Evolutionary conservation across 768 basidiomycete genomes (phyloP).

Genomic region (Psilocybe azurescens): DNA sequence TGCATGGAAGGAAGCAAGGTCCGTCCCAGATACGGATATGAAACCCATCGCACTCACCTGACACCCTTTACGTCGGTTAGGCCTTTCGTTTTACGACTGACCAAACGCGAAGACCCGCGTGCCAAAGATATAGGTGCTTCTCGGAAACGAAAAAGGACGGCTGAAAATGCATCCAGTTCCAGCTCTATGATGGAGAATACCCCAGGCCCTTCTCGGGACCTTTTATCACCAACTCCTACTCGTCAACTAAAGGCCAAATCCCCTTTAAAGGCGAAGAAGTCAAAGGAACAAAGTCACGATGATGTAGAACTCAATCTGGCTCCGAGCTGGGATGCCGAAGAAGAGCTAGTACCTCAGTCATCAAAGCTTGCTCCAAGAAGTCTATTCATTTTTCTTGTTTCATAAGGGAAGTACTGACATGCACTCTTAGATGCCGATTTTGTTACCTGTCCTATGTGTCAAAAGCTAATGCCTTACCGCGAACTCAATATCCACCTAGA

Average conservation of each 20-base stretch:
- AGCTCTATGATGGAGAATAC: constrained; percentile 26
- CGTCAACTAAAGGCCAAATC: constrained; percentile 18
- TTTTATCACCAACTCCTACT: constrained; percentile 9
- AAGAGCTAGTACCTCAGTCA: constrained; percentile 14
- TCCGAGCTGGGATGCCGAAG: constrained; percentile 42
- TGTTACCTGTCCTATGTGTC: constrained; percentile 71
- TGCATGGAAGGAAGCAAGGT: constrained; percentile 81
- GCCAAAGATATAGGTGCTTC: constrained; percentile 20
- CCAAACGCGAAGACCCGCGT: constrained; percentile 35
- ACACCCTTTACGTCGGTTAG: constrained; percentile 33
- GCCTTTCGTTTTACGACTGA: constrained; percentile 46
- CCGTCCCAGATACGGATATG: constrained; percentile 15
- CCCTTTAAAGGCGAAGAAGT: constrained; percentile 25
- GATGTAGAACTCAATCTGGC: constrained; percentile 22
- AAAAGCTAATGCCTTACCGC: constrained; percentile 45
- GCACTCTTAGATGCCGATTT: constrained; percentile 37
- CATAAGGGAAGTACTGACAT: constrained; percentile 2
- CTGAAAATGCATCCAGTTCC: constrained; percentile 26
- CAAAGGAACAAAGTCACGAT: constrained; percentile 18
- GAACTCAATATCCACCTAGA: constrained; percentile 74
- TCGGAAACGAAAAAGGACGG: constrained; percentile 41
- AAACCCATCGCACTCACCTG: constrained; percentile 3
- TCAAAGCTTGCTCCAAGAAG: constrained; percentile 22
- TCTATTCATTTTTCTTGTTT: constrained; percentile 3
- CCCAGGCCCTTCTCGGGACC: constrained; percentile 28